Evolutionary conservation across 2,329 filamentous ascomycete genomes (phyloP), one percentile per base, ranked within the genome.

Genomic region (Cadophora luteo-olivacea): DNA sequence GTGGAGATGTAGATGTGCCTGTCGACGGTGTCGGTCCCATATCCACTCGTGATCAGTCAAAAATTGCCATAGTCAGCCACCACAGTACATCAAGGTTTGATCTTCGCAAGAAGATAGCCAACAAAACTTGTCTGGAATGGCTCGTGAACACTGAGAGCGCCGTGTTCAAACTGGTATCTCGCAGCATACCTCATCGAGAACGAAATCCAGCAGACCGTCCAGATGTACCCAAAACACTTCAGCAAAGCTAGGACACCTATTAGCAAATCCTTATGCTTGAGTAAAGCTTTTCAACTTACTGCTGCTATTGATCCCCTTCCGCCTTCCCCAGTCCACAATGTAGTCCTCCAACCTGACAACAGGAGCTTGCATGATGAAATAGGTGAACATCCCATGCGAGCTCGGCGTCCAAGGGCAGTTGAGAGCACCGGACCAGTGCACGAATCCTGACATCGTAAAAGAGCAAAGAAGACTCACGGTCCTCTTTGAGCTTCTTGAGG

Each of bases 151-250:
- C 60, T 33, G 22, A 63, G 38, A 9, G 67, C 58, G 5, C 64
- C 67, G 45, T 52, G 63, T 49, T 66, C 64, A 24, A 60, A 69
- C 36, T 66, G 64, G 45, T 57, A 69, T 38, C 64, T 65, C 8
- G 67, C 67, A 16, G 67, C 67, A 25, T 66, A 69, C 9, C 64
- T 24, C 67, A 66, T 66, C 4, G 49, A 63, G 29, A 58, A 66
- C 22, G 63, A 66, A 11, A 69, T 69, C 64, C 64, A 66, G 3
- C 60, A 51, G 14, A 66, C 19, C 11, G 58, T 64, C 64, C 58
- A 66, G 5, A 61, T 7, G 57, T 66, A 65, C 1, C 66, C 66
- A 9, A 68, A 22, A 12, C 22, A 55, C 57, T 54, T 65, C n/a
- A 52, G n/a, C 24, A 52, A 25, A 36, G 19, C 48, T 64, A 25